Base-by-base conservation (phyloP, 768 basidiomycete genomes). In the Phaffia australis region DNA sequence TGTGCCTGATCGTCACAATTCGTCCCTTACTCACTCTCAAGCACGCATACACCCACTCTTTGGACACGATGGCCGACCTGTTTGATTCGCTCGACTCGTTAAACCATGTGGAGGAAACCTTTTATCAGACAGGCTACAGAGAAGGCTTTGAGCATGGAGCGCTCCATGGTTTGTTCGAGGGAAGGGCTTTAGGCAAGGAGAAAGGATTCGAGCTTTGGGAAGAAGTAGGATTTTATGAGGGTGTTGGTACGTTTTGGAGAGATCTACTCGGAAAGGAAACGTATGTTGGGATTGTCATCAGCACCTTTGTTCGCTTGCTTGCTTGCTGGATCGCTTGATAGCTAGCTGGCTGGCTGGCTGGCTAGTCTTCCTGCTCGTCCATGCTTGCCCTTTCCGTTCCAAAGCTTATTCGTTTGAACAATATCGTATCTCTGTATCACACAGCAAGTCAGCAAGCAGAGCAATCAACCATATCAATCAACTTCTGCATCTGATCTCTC, bases 181-280 rank as follows among this genome's bases (percentile, higher is more conserved):
- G 94, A 11, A 81, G 91, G 18, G 86, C 87, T 0, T 81, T 97
- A 21, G 94, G 92, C 1, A 81, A 85, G 63, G 87, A 90, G 71
- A 92, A 94, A 71, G 89, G 88, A 0, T 97, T 85, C 75, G 92
- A 94, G 76, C 85, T 95, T 77, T 97, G 92, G 91, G 93, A 97
- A 75, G 94, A 99, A 75, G 81, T 99, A 16, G 92, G 89, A 1
- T 97, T 86, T 72, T 93, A 93, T 74, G 83, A 93, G 71, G 94
- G 92, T 6, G 87, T 87, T 71, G 89, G 89, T 2, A 69, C 72
- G 63, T 82, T 84, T 64, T 95, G 89, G 88, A 75, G 78, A 67
- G 79, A 79, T 1, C 76, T 88, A 62, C 78, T 76, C 25, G 76
- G 76, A 61, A 79, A 80, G 64, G 76, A 75, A 49, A 70, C 46